Conservation (phyloP, 495 filamentous ascomycete genomes). For the Lasiosphaeria hispida region DNA sequence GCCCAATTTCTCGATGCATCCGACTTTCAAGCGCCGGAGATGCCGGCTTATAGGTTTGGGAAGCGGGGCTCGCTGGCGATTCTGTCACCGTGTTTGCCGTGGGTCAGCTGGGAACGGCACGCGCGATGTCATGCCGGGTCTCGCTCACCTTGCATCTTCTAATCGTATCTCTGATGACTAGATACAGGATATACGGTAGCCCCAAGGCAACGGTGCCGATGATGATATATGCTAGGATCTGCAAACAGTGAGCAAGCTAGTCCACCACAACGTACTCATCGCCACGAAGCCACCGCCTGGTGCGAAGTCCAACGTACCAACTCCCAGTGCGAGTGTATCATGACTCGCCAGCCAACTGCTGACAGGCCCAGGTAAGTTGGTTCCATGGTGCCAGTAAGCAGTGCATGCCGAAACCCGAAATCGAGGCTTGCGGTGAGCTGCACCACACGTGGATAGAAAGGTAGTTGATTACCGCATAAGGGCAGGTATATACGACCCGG, state of each 20-base stretch:
- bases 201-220: conserved; percentile 1
- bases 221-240: background rate
- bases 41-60: background rate
- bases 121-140: background rate
- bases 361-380: conserved; percentile 18
- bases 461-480: too few species aligned
- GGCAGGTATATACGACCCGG: too few species aligned
- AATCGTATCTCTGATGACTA: background rate
- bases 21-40: background rate
- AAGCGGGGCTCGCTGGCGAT: background rate
- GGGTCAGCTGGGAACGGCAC: too few species aligned
- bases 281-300: conserved; percentile 1
- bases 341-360: conserved; percentile 24
- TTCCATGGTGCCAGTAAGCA: conserved; percentile 7
- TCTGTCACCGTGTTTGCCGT: background rate
- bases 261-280: too few species aligned
- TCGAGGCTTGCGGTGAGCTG: too few species aligned
- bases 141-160: background rate
- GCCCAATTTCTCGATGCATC: too few species aligned
- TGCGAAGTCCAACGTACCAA: conserved; percentile 15
- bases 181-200: background rate
- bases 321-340: conserved; percentile 15
- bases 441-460: too few species aligned
- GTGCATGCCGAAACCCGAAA: too few species aligned
- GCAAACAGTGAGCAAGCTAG: too few species aligned